A percentile compares a stretch with the other conserved stretches of the same genome.
Conservation (phyloP, 2,329 filamentous ascomycete species). For the Aspergillus thermomutatus region DNA sequence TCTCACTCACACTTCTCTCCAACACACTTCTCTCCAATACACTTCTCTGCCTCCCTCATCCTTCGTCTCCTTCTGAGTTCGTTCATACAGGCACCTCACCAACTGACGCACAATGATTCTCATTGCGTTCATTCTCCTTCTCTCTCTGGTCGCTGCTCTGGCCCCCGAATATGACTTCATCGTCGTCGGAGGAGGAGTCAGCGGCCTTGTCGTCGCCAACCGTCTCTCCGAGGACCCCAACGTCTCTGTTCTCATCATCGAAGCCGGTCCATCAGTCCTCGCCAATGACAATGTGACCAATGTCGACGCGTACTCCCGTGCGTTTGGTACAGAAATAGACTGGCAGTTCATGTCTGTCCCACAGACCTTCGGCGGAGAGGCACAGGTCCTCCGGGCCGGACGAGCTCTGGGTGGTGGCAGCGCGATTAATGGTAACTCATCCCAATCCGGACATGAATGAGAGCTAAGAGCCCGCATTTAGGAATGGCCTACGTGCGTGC, state of each 20-base stretch:
- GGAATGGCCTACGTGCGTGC: slow-evolving; percentile 40
- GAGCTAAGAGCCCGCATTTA: slow-evolving; percentile 5
- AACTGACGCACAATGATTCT: too few species aligned
- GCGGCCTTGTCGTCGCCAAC: slow-evolving; percentile 35
- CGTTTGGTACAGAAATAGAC: slow-evolving; percentile 38
- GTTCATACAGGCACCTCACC: too few species aligned
- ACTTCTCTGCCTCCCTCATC: too few species aligned
- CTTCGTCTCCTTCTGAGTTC: too few species aligned
- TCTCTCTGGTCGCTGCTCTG: too few species aligned
- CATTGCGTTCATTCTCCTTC: too few species aligned
- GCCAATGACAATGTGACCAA: slow-evolving; percentile 29
- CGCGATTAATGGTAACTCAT: slow-evolving; percentile 39
- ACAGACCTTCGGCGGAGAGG: slow-evolving; percentile 39
- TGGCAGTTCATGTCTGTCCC: slow-evolving; percentile 41
- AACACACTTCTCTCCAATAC: too few species aligned
- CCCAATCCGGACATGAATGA: too few species aligned
- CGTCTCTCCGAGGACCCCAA: slow-evolving; percentile 31
- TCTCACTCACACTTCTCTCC: too few species aligned
- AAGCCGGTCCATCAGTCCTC: slow-evolving; percentile 29
- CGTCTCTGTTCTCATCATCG: slow-evolving; percentile 29
- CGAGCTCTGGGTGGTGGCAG: slow-evolving; percentile 45
- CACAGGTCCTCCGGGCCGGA: slow-evolving; percentile 37
- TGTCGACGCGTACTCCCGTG: slow-evolving; percentile 21
- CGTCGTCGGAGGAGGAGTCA: slow-evolving; percentile 35
- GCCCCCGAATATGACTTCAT: slow-evolving; percentile 29